These are phyloP conservation scores for Volvox reticuliferus DNA, from an alignment of 139 green algal genomes.

Conservation along the genomic window DNA sequence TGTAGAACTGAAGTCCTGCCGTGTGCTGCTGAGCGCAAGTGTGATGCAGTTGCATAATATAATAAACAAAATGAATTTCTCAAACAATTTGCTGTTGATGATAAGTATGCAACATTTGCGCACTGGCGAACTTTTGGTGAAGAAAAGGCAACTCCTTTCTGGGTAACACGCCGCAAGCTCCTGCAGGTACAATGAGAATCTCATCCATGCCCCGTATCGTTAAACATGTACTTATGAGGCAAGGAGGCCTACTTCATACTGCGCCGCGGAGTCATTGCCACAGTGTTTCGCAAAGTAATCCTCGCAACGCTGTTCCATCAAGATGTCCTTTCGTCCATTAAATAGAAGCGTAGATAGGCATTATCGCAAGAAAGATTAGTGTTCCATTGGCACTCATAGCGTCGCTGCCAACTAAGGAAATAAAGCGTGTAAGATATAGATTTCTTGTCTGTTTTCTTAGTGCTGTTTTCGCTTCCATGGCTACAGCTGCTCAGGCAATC, in stretches of 20 bases:
- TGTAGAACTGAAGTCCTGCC: background rate
- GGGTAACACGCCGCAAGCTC: background rate
- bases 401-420: no score
- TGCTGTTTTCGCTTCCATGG: no score
- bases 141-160: background rate
- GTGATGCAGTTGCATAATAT: conserved; percentile 45
- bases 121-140: background rate
- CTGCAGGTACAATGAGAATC: background rate
- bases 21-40: conserved; percentile 7
- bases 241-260: background rate
- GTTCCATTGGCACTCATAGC: no score
- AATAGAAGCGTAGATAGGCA: background rate
- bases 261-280: background rate
- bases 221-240: background rate
- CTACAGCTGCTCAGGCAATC: no score
- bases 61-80: background rate
- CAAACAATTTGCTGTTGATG: background rate
- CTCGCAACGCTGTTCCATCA: background rate
- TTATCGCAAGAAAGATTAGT: background rate
- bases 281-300: background rate
- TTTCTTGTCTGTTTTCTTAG: no score
- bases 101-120: background rate
- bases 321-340: background rate
- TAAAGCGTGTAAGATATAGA: no score
- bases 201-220: no score